Evolutionary conservation across 2,329 filamentous ascomycete genomes (phyloP), one percentile per base, ranked within the genome.

Genomic region (Ceratocystis colombiana): DNA sequence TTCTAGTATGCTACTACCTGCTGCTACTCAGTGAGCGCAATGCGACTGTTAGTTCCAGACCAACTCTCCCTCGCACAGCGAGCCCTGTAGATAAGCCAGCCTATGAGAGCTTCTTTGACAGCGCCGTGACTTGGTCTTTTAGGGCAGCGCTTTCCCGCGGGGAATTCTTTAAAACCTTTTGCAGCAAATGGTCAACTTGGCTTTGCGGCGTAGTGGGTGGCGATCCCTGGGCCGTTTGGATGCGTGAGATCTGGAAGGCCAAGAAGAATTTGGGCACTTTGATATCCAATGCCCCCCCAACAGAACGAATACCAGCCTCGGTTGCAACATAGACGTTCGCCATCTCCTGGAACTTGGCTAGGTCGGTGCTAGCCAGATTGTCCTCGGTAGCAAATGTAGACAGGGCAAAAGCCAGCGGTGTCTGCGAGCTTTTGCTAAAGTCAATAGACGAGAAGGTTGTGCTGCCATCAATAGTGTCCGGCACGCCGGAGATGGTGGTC

Each of bases 211-310:
- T 79, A 0, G 76, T 75, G 1, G 82, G 82, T 53, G 78, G 73
- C 64, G 79, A 80, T 0, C 83, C 83, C 74, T 84, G 81, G 0
- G 83, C 83, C 0, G 82, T 83, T 73, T 82, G 77, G 69, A 85
- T 84, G 25, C 83, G 76, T 50, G 79, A 79, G 44, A 85, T 77
- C 73, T 86, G 83, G 72, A 84, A 81, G 68, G 79, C 75, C 53
- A 85, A 72, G 72, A 85, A 85, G 78, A 86, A 86, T 73, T 85
- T 85, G 68, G 83, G 83, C 4, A 82, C 80, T 73, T 85, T 85
- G 74, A 85, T 80, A 1, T 77, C 79, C 20, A 85, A 74, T 66
- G 71, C 77, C 1, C 82, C 83, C 8, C 77, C 79, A 5, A 79
- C 78, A 25, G 79, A 81, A 22, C 83, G 76, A 62, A 86, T 75